Conservation (phyloP, 2,329 filamentous ascomycete genomes). For the Ophiostoma angusticollis region DNA sequence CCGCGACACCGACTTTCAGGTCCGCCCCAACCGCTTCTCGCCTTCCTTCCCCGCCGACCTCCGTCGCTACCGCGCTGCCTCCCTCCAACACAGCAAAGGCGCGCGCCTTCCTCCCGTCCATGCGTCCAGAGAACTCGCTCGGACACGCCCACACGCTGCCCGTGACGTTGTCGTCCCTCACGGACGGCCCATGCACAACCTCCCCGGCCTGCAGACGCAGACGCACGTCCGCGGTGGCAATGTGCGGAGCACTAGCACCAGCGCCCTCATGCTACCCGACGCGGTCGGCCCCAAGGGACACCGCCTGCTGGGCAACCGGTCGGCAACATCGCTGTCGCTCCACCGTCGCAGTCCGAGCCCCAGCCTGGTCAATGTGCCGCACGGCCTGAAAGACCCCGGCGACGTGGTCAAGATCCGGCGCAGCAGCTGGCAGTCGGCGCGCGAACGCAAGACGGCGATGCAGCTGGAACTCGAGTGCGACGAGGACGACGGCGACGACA, state of each 20-base stretch:
- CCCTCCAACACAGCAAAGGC: constrained; percentile 16
- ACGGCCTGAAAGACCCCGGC: constrained; percentile 31
- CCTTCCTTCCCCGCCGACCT: constrained; percentile 32
- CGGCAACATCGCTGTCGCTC: constrained; percentile 26
- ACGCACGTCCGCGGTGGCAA: constrained; percentile 33
- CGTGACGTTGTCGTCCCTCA: constrained; percentile 22
- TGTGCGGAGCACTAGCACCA: constrained; percentile 37
- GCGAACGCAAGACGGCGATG: constrained; percentile 51
- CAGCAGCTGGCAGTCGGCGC: constrained; percentile 60
- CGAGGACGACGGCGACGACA: constrained; percentile 62
- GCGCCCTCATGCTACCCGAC: constrained; percentile 21
- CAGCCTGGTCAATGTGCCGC: constrained; percentile 25
- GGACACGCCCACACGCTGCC: constrained; percentile 16
- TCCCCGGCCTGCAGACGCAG: constrained; percentile 33
- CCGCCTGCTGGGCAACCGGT: constrained; percentile 24
- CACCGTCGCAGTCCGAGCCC: constrained; percentile 41
- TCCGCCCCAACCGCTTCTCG: constrained; percentile 35
- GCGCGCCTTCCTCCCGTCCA: constrained; percentile 17
- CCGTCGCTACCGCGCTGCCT: constrained; percentile 25
- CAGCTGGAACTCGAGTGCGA: constrained; percentile 67
- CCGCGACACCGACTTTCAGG: constrained; percentile 25
- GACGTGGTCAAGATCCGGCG: constrained; percentile 31
- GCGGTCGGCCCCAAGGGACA: constrained; percentile 14
- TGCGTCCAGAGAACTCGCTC: constrained; percentile 20
- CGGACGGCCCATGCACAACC: constrained; percentile 30